Percentiles rank a stretch among this genome's conserved stretches.
These are phyloP conservation scores for Fraxinus nigra DNA, from an alignment of 305 asterid genomes.

Conservation along the genomic window DNA sequence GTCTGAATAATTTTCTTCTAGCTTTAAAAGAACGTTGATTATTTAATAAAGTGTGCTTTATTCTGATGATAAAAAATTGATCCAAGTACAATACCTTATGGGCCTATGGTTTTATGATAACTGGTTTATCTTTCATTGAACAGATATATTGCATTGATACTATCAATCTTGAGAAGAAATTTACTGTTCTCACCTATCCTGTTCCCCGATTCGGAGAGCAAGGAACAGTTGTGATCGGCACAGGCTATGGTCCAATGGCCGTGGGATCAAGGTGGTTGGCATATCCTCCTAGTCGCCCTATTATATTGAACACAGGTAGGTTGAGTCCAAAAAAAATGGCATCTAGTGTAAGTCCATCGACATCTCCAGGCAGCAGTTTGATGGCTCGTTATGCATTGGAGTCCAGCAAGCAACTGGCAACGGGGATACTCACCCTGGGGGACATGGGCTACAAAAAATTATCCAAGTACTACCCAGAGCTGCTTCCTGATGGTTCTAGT, in stretches of 20 bases:
- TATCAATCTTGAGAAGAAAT: conserved; percentile 84
- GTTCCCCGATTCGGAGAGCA: conserved; percentile 82
- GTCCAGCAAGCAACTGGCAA: conserved; percentile 84
- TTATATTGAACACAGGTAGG: conserved; percentile 65
- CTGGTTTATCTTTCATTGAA: conserved; percentile 26
- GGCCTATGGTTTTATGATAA: conserved; percentile 6
- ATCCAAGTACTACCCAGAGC: conserved; percentile 75
- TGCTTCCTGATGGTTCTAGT: conserved; percentile 70
- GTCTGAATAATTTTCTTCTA: not conserved
- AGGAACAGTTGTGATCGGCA: conserved; percentile 65
- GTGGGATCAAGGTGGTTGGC: conserved; percentile 99
- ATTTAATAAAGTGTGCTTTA: not conserved
- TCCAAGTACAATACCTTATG: not conserved
- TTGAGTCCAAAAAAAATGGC: conserved; percentile 82
- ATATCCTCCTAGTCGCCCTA: conserved; percentile 77
- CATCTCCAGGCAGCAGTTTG: conserved; percentile 81
- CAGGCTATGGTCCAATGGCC: conserved; percentile 96
- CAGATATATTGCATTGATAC: conserved; percentile 93
- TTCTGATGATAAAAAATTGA: not conserved
- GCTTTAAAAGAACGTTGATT: not conserved
- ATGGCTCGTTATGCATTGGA: conserved; percentile 98
- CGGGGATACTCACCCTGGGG: conserved; percentile 82
- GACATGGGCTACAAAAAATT: conserved; percentile 86
- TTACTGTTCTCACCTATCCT: conserved; percentile 79
- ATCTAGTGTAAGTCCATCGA: conserved; percentile 83